Evolutionary conservation across 164 flowering plant species (phyloP).

Genomic region (Berberis thunbergii): DNA sequence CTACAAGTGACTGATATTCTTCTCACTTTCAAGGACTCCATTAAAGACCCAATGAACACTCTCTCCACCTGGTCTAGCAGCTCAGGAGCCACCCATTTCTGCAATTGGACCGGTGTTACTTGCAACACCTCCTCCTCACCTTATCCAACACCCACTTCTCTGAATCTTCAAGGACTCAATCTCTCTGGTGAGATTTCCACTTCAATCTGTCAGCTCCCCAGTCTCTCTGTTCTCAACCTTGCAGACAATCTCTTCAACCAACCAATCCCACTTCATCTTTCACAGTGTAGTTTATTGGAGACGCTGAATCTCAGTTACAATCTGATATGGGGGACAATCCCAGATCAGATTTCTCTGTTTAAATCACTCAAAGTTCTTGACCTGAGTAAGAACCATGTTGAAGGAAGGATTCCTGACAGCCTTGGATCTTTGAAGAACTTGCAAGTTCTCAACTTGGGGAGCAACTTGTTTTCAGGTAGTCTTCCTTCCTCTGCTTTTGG

Average conservation of each 20-base stretch:
- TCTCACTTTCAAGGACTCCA: slow-evolving; percentile 58
- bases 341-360: slow-evolving; percentile 59
- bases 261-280: slow-evolving; percentile 69
- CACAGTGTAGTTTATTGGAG: slow-evolving; percentile 47
- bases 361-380: slow-evolving; percentile 48
- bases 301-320: slow-evolving; percentile 66
- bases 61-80: slow-evolving; percentile 72
- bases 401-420: slow-evolving; percentile 55
- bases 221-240: slow-evolving; percentile 49
- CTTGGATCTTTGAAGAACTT: slow-evolving; percentile 42
- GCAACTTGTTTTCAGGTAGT: slow-evolving; percentile 64
- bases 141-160: slow-evolving; percentile 32
- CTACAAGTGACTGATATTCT: slow-evolving; percentile 44
- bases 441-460: slow-evolving; percentile 60
- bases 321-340: slow-evolving; percentile 83
- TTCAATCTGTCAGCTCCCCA: slow-evolving; percentile 51
- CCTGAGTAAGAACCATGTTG: slow-evolving; percentile 57
- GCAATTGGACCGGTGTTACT: slow-evolving; percentile 80
- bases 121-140: slow-evolving; percentile 26
- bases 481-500: slow-evolving; percentile 40
- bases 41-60: slow-evolving; percentile 46
- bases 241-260: slow-evolving; percentile 67
- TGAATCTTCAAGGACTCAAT: slow-evolving; percentile 55
- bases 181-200: slow-evolving; percentile 78
- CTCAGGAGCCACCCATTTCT: slow-evolving; percentile 27